Evolutionary conservation across 352 stramenopile species (phyloP).

Genomic region (Globisporangium irregulare): DNA sequence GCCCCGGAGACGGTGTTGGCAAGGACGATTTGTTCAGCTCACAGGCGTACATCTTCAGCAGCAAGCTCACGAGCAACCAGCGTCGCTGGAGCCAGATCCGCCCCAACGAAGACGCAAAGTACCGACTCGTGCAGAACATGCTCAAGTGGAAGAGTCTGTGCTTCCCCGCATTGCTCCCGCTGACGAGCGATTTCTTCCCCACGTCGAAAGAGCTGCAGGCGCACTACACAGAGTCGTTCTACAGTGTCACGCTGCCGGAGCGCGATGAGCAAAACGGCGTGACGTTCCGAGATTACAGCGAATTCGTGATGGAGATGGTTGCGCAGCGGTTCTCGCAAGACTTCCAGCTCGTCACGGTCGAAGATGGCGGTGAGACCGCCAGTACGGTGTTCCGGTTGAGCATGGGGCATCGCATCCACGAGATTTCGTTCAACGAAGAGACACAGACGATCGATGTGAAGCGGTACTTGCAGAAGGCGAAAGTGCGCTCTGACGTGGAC

Average conservation of each 20-base stretch:
- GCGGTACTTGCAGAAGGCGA: constrained; percentile 71
- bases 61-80: constrained; percentile 90
- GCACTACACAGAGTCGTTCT: constrained; percentile 85
- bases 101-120: constrained; percentile 48
- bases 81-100: constrained; percentile 96
- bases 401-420: constrained; percentile 87
- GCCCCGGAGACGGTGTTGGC: constrained; percentile 34
- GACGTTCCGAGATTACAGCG: constrained; percentile 68
- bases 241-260: constrained; percentile 77
- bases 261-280: constrained; percentile 62
- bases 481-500: constrained; percentile 54
- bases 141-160: constrained; percentile 97
- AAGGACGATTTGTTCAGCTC: constrained; percentile 79
- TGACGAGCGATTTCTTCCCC: constrained; percentile 90
- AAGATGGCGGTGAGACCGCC: constrained; percentile 36
- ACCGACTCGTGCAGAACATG: constrained; percentile 75
- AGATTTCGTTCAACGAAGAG: constrained; percentile 86
- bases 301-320: constrained; percentile 86
- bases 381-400: constrained; percentile 62
- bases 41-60: constrained; percentile 72
- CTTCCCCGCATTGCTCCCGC: constrained; percentile 93
- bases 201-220: constrained; percentile 69
- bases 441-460: constrained; percentile 87
- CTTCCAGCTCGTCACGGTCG: constrained; percentile 82
- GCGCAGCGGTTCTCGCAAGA: constrained; percentile 80